Evolutionary conservation across 805 yeast species (phyloP).

Genomic region (Metschnikowia lochheadii): DNA sequence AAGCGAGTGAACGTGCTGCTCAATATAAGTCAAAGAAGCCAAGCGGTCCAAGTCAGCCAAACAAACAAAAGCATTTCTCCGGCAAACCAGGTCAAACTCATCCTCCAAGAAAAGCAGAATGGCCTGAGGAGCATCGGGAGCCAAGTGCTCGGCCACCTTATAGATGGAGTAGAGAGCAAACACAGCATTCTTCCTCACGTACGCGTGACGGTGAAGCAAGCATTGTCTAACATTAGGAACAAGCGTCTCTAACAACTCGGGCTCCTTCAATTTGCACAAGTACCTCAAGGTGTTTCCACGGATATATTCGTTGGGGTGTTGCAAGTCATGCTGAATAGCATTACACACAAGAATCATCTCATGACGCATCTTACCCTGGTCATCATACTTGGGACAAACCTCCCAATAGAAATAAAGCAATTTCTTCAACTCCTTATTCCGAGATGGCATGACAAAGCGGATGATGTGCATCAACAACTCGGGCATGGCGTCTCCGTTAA

Average conservation of each 20-base stretch:
- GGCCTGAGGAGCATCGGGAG: constrained; percentile 94
- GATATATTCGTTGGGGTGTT: constrained; percentile 96
- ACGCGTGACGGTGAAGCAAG: constrained; percentile 94
- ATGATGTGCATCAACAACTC: constrained; percentile 94
- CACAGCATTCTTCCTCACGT: constrained; percentile 95
- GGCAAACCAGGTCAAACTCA: constrained; percentile 91
- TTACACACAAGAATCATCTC: constrained; percentile 98
- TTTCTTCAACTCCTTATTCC: constrained; percentile 85
- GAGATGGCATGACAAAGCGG: constrained; percentile 96
- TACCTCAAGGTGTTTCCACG: constrained; percentile 94
- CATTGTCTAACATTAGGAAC: constrained; percentile 90
- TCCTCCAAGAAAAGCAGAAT: constrained; percentile 65
- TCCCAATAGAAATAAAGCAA: constrained; percentile 96
- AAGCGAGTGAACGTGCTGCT: constrained; percentile 58
- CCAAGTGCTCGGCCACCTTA: constrained; percentile 76
- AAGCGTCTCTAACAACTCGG: constrained; percentile 90
- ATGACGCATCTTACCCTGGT: constrained; percentile 87
- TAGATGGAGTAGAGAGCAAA: constrained; percentile 83
- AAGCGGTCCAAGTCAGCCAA: constrained; percentile 79
- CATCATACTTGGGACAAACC: constrained; percentile 87
- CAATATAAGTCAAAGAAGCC: constrained; percentile 77
- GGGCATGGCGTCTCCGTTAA: constrained; percentile 91
- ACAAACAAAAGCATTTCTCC: constrained; percentile 91
- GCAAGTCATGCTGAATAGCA: constrained; percentile 94
- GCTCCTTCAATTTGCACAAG: constrained; percentile 83